These are phyloP conservation scores for Penicillium cataractarum DNA, from an alignment of 495 filamentous ascomycete species.

Conservation along the genomic window DNA sequence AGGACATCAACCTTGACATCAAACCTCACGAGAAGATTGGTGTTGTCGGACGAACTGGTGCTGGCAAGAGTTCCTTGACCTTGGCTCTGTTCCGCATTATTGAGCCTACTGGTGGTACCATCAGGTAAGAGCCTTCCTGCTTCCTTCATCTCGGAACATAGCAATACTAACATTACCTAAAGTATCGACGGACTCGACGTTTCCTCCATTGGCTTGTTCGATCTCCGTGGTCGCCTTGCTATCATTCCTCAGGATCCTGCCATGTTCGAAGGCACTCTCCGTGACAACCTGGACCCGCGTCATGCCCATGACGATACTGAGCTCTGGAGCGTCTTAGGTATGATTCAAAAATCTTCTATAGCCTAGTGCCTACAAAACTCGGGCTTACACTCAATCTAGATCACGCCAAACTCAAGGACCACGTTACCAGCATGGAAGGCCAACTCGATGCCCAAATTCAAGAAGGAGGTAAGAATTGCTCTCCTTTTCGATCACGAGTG, in stretches of 20 bases:
- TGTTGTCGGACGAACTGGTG: constrained; percentile 94
- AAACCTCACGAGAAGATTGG: constrained; percentile 97
- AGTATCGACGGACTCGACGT: constrained; percentile 88
- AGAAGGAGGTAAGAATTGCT: constrained; percentile 78
- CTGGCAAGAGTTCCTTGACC: constrained; percentile 94
- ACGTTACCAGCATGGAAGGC: constrained; percentile 85
- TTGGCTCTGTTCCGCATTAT: constrained; percentile 95
- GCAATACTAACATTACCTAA: constrained; percentile 21
- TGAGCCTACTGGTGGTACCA: constrained; percentile 76
- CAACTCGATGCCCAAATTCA: constrained; percentile 87
- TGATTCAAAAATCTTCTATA: constrained; percentile 36
- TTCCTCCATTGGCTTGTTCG: constrained; percentile 84
- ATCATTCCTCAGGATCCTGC: constrained; percentile 99
- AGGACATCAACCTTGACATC: constrained; percentile 87
- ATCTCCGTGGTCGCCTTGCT: constrained; percentile 85
- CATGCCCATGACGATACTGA: constrained; percentile 97
- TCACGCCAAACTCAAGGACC: constrained; percentile 90
- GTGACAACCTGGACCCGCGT: constrained; percentile 95
- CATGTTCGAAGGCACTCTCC: constrained; percentile 92
- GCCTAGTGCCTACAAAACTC: too few relatives aligned
- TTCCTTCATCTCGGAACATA: background rate
- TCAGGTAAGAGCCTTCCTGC: constrained; percentile 50
- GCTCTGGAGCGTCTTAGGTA: constrained; percentile 94
- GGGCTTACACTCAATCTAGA: constrained; percentile 55
- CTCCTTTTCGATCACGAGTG: background rate